Conservation (phyloP, 2,329 filamentous ascomycete genomes). For the Claviceps pazoutovae region DNA sequence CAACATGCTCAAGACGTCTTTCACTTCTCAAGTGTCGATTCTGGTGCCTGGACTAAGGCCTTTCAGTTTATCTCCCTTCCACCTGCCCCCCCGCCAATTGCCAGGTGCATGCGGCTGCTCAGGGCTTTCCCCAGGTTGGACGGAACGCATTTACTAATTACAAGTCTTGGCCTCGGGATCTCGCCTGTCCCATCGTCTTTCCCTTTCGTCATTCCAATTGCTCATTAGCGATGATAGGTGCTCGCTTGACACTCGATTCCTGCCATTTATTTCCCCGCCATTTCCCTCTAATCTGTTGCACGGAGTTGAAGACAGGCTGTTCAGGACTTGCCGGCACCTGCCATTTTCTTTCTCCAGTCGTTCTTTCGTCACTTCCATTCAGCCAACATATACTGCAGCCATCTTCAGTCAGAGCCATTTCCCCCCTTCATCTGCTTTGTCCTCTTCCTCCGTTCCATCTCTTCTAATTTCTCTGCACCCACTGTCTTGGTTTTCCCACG, state of each 20-base stretch:
- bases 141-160: neutral
- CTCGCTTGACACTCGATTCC: slow-evolving; percentile 9
- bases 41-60: neutral
- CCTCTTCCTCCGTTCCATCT: slow-evolving; percentile 7
- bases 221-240: neutral
- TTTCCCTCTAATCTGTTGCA: slow-evolving; percentile 10
- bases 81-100: slow-evolving; percentile 1
- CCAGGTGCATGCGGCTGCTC: slow-evolving; percentile 6
- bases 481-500: slow-evolving; percentile 10
- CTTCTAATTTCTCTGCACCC: slow-evolving; percentile 8
- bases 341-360: slow-evolving; percentile 6
- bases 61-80: neutral
- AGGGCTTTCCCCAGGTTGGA: slow-evolving; percentile 1
- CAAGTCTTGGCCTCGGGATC: slow-evolving; percentile 1
- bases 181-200: slow-evolving; percentile 5
- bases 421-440: slow-evolving; percentile 5
- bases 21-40: neutral
- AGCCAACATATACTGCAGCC: slow-evolving; percentile 5
- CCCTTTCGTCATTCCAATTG: neutral
- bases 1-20: neutral
- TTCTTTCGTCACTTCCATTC: slow-evolving; percentile 1
- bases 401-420: slow-evolving; percentile 2
- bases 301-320: slow-evolving; percentile 5
- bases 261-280: slow-evolving; percentile 12
- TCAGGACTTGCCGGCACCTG: slow-evolving; percentile 16